phyloP scores from a whole-genome alignment of 75 land plant genomes.

The Azolla pinnata region DNA sequence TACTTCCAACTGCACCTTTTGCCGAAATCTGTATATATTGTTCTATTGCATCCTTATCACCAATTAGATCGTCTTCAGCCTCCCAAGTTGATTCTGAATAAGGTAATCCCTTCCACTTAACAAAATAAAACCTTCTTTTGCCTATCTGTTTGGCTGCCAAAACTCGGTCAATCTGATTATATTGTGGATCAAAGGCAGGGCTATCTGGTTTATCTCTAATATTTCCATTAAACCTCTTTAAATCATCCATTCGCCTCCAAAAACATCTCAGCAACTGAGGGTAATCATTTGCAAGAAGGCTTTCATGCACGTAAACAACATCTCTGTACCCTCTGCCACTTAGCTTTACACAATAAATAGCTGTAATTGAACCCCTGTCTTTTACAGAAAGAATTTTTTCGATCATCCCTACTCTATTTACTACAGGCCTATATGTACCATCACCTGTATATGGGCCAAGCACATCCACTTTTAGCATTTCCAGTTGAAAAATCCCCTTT shows the following conservation, averaged over 20 bases:
- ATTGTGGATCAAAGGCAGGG: slow-evolving; percentile 27
- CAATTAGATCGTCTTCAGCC: slow-evolving; percentile 8
- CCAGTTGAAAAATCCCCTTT: not conserved
- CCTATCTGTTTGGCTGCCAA: slow-evolving; percentile 11
- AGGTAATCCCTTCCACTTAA: slow-evolving; percentile 24
- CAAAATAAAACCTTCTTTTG: slow-evolving; percentile 8
- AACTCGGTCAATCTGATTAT: slow-evolving; percentile 16
- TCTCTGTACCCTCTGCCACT: slow-evolving; percentile 18
- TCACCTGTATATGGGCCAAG: not conserved
- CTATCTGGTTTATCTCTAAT: slow-evolving; percentile 6
- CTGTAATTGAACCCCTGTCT: not conserved
- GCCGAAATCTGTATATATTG: slow-evolving; percentile 6
- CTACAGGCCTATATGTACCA: not conserved
- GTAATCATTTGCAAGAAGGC: slow-evolving; percentile 5
- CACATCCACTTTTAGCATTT: slow-evolving; percentile 3
- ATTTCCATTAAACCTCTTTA: slow-evolving; percentile 22
- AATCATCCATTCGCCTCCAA: slow-evolving; percentile 13
- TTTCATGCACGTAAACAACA: slow-evolving; percentile 17
- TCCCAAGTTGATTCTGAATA: slow-evolving; percentile 30
- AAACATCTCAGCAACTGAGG: slow-evolving; percentile 20
- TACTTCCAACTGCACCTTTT: slow-evolving; percentile 2
- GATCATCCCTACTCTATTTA: slow-evolving; percentile 5
- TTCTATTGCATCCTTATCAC: slow-evolving; percentile 8
- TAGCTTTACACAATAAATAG: slow-evolving; percentile 22
- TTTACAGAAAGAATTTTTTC: slow-evolving; percentile 19